A percentile compares a stretch with the other conserved stretches of the same genome.
Conservation (phyloP, 1,139 yeast genomes). For the Yamadazyma friedrichii region DNA sequence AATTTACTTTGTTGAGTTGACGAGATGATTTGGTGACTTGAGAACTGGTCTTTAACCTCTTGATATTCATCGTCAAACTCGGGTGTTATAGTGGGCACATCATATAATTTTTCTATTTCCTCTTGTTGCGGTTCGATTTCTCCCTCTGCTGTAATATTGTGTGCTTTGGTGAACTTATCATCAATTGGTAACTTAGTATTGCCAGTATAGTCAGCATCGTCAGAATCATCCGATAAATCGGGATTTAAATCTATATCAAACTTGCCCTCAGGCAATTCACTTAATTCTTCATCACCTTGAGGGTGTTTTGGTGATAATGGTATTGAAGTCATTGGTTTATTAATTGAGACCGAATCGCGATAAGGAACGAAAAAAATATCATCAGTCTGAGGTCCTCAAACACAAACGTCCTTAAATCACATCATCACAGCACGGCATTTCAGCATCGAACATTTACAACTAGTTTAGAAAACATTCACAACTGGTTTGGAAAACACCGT, state of each 20-base stretch:
- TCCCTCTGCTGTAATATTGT: not conserved
- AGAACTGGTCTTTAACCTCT: slow-evolving; percentile 5
- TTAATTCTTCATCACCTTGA: slow-evolving; percentile 42
- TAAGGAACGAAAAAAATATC: slow-evolving; percentile 5
- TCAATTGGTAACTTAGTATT: slow-evolving; percentile 7
- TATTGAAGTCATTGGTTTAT: slow-evolving; percentile 6
- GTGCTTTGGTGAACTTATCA: slow-evolving; percentile 10
- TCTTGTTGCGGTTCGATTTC: not conserved
- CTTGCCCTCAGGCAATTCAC: slow-evolving; percentile 29
- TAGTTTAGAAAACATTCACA: not conserved
- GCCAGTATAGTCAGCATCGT: slow-evolving; percentile 11
- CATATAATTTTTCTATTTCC: not conserved
- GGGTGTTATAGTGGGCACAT: not conserved
- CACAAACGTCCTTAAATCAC: slow-evolving; percentile 4
- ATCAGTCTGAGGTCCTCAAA: too few species aligned
- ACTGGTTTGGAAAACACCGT: too few species aligned
- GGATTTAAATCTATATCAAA: slow-evolving; percentile 42
- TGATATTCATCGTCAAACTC: slow-evolving; percentile 15
- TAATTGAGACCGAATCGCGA: slow-evolving; percentile 8
- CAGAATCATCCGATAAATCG: slow-evolving; percentile 34
- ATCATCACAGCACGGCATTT: not conserved
- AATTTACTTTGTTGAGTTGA: slow-evolving; percentile 58
- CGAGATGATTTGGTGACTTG: slow-evolving; percentile 13
- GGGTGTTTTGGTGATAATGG: slow-evolving; percentile 53
- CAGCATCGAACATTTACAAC: not conserved